These are phyloP conservation scores for Lavandula angustifolia DNA, from an alignment of 257 asterid genomes.

Conservation along the genomic window DNA sequence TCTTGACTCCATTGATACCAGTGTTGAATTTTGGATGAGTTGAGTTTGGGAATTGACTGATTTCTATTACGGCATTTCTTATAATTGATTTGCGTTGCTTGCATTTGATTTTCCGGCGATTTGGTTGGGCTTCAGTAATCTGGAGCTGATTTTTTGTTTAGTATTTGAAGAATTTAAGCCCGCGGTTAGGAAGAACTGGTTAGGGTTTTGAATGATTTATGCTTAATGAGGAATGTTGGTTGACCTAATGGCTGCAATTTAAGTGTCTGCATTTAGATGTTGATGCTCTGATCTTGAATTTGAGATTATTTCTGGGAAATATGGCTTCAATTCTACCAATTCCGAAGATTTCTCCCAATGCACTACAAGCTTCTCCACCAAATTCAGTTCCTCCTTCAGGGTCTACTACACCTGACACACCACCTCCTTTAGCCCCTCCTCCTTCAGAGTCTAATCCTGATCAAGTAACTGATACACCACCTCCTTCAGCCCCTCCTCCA, in stretches of 20 bases:
- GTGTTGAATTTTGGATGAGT: slow-evolving; percentile 2
- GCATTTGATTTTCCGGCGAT: slow-evolving; percentile 3
- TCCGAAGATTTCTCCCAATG: slow-evolving; percentile 44
- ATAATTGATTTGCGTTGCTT: too few species aligned
- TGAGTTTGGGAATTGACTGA: too few species aligned
- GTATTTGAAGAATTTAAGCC: slow-evolving; percentile 17
- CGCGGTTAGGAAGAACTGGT: not conserved
- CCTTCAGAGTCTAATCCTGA: slow-evolving; percentile 9
- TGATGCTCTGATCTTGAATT: slow-evolving; percentile 32
- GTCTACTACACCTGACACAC: slow-evolving; percentile 16
- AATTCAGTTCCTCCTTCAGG: slow-evolving; percentile 28
- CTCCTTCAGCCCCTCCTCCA: slow-evolving; percentile 39
- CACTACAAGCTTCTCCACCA: slow-evolving; percentile 41
- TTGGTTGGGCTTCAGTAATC: slow-evolving; percentile 2
- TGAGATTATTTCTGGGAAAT: slow-evolving; percentile 4
- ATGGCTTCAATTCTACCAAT: slow-evolving; percentile 49
- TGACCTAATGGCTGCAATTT: too few species aligned
- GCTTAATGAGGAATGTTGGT: not conserved
- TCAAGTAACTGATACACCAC: slow-evolving; percentile 20
- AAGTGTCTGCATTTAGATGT: slow-evolving; percentile 27
- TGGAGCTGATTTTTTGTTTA: slow-evolving; percentile 11
- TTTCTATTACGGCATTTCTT: too few species aligned
- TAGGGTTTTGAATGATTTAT: slow-evolving; percentile 23
- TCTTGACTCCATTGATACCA: slow-evolving; percentile 24
- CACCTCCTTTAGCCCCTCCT: slow-evolving; percentile 28